A percentile compares a stretch with the other conserved stretches of the same genome.
These are phyloP conservation scores for Rhizoctonia solani DNA, from an alignment of 1,284 basidiomycete species.

Conservation along the genomic window DNA sequence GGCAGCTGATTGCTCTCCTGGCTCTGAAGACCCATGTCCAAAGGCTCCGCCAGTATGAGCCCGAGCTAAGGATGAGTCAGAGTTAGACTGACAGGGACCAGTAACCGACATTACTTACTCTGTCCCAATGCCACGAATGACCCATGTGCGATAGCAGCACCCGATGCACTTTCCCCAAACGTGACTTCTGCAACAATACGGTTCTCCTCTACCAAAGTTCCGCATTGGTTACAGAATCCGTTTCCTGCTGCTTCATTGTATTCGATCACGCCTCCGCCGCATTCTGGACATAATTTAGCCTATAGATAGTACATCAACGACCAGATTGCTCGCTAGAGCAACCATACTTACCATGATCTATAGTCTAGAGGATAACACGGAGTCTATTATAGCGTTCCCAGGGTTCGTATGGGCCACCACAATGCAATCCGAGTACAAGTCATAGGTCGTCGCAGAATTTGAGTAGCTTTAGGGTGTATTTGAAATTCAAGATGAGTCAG, in stretches of 20 bases:
- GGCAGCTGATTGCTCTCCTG: conserved; percentile 26
- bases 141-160: conserved; percentile 94
- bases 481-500: too few species aligned
- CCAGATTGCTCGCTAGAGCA: not conserved
- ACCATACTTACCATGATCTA: conserved; percentile 3
- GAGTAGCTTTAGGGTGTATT: too few species aligned
- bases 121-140: conserved; percentile 91
- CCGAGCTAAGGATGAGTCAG: conserved; percentile 57
- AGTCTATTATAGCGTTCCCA: not conserved
- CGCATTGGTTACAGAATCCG: conserved; percentile 82
- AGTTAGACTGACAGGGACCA: not conserved
- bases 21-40: conserved; percentile 54
- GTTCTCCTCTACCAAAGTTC: conserved; percentile 91
- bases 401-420: too few species aligned
- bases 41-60: conserved; percentile 79
- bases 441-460: too few species aligned
- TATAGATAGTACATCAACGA: too few species aligned
- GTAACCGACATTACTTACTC: conserved; percentile 63
- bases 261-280: conserved; percentile 78
- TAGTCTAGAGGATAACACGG: too few species aligned
- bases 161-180: conserved; percentile 91
- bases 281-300: conserved; percentile 43
- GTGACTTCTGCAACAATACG: conserved; percentile 91
- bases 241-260: conserved; percentile 81
- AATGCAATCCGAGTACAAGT: too few species aligned